A percentile compares a stretch with the other conserved stretches of the same genome.
phyloP scores from a whole-genome alignment of 2,329 filamentous ascomycete genomes.

The Pyrenochaeta sp. region DNA sequence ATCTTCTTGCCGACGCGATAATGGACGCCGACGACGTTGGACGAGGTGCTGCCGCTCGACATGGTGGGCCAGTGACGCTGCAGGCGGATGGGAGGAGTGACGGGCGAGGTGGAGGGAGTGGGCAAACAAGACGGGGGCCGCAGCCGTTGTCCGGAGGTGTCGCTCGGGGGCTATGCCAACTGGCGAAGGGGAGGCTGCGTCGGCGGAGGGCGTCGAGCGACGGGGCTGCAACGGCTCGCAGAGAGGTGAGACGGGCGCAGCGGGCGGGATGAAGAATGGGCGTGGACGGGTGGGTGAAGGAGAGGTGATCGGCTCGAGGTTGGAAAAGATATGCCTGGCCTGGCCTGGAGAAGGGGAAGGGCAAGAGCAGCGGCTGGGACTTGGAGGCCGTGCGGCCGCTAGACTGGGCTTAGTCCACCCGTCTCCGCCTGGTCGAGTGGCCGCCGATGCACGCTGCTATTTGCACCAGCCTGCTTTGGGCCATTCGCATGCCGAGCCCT shows the following conservation, averaged over 20 bases:
- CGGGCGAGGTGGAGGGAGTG: slow-evolving; percentile 17
- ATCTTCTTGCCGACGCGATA: slow-evolving; percentile 99
- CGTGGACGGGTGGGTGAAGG: slow-evolving; percentile 25
- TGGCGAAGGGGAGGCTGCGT: slow-evolving; percentile 22
- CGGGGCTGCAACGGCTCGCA: too few relatives aligned
- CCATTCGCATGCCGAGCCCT: slow-evolving; percentile 2
- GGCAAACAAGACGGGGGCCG: slow-evolving; percentile 26
- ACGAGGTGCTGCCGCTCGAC: slow-evolving; percentile 89
- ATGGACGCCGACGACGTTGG: slow-evolving; percentile 98
- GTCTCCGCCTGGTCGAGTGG: too few relatives aligned
- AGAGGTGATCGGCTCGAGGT: slow-evolving; percentile 32
- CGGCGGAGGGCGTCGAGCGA: slow-evolving; percentile 17
- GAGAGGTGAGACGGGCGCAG: slow-evolving; percentile 17
- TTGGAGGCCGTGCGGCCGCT: slow-evolving; percentile 18
- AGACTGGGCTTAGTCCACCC: slow-evolving; percentile 11
- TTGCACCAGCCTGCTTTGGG: slow-evolving; percentile 9
- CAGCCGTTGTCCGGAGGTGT: slow-evolving; percentile 31
- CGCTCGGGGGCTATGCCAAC: slow-evolving; percentile 35
- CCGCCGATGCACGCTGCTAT: slow-evolving; percentile 13
- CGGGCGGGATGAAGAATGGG: slow-evolving; percentile 29
- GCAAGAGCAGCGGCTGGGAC: slow-evolving; percentile 21
- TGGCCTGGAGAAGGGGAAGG: slow-evolving; percentile 31
- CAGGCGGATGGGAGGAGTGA: slow-evolving; percentile 7
- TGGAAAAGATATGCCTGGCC: slow-evolving; percentile 28
- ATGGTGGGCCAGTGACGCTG: slow-evolving; percentile 56